Evolutionary conservation across 192 early-diverging fungal species (phyloP).

Genomic region (Coemansia sp.): DNA sequence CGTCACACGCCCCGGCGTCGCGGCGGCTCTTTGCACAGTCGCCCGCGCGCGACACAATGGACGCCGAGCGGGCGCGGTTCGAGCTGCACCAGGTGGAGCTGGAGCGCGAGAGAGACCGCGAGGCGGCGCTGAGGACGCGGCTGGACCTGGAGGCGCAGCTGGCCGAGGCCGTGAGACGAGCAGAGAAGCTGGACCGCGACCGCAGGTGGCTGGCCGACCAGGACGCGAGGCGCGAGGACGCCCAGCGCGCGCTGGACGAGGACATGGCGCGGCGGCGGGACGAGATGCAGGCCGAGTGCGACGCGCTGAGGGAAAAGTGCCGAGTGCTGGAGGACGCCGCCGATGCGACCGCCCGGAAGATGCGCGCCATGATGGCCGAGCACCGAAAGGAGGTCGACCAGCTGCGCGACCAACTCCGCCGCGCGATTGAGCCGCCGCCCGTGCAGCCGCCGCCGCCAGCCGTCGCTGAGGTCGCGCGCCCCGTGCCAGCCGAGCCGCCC

Average conservation of each 20-base stretch:
- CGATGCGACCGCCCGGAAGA: conserved; percentile 7
- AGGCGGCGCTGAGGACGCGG: conserved; percentile 27
- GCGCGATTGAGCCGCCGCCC: background rate
- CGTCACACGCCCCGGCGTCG: background rate
- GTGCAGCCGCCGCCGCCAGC: conserved; percentile 2
- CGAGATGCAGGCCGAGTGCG: conserved; percentile 28
- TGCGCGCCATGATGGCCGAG: conserved; percentile 3
- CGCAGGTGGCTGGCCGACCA: conserved; percentile 63
- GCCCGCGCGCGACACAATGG: conserved; percentile 8
- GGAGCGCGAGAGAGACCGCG: conserved; percentile 41
- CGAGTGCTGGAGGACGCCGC: conserved; percentile 9
- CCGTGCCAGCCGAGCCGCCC: conserved; percentile 16
- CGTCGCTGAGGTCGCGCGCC: background rate
- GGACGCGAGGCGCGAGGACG: conserved; percentile 50
- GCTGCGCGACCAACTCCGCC: background rate
- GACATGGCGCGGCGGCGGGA: conserved; percentile 38
- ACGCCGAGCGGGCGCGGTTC: conserved; percentile 36
- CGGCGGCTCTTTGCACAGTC: conserved; percentile 1
- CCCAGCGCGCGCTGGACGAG: conserved; percentile 58
- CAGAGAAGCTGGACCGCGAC: conserved; percentile 65
- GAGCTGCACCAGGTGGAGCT: conserved; percentile 42
- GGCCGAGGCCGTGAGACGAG: conserved; percentile 46
- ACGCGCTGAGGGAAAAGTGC: conserved; percentile 4
- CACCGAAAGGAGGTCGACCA: background rate
- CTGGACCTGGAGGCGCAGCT: conserved; percentile 33